phyloP scores from a whole-genome alignment of 768 basidiomycete genomes.

The Kwoniella dejecticola region DNA sequence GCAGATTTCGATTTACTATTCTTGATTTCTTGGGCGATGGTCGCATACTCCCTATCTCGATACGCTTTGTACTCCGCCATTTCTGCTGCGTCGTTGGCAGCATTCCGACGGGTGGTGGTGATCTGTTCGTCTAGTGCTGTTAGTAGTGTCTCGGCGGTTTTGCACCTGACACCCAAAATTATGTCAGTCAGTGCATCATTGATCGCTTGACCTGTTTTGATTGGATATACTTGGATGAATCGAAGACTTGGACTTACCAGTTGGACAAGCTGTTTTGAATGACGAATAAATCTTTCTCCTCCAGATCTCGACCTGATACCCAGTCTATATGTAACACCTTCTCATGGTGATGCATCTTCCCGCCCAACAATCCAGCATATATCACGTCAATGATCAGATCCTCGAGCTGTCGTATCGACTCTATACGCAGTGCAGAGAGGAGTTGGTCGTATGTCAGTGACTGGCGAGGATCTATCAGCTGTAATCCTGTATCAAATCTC shows the following conservation, averaged over 20 bases:
- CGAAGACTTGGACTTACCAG: constrained; percentile 53
- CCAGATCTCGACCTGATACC: constrained; percentile 84
- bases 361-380: constrained; percentile 84
- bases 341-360: constrained; percentile 90
- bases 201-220: too few relatives aligned
- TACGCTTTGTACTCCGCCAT: constrained; percentile 1
- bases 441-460: constrained; percentile 76
- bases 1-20: background rate
- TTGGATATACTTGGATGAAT: too few relatives aligned
- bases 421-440: constrained; percentile 70
- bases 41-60: constrained; percentile 13
- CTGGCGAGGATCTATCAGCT: constrained; percentile 58
- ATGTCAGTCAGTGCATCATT: background rate
- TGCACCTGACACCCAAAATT: constrained; percentile 10
- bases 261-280: constrained; percentile 38
- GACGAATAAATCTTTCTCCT: constrained; percentile 21
- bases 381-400: constrained; percentile 97
- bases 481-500: background rate
- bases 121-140: constrained; percentile 18
- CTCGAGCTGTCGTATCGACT: constrained; percentile 83
- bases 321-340: constrained; percentile 88
- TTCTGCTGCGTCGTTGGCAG: background rate
- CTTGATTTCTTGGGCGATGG: constrained; percentile 1
- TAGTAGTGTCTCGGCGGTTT: constrained; percentile 16
- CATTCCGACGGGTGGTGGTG: background rate